Evolutionary conservation across 441 rosid species (phyloP), one percentile per base, ranked within the genome.

Genomic region (Croton laevigatus): DNA sequence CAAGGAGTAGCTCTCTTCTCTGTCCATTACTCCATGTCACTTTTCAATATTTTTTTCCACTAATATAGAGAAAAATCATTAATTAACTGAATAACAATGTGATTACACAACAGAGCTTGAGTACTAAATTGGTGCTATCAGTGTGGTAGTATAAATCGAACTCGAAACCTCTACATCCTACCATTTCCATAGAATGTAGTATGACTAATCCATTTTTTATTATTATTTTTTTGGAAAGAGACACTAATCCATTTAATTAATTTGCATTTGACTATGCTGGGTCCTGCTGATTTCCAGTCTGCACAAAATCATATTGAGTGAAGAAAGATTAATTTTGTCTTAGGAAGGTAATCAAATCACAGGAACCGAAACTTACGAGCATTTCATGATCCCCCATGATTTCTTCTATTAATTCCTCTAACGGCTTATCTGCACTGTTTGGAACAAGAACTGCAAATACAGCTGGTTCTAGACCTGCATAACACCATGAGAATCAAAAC

Each of bases 311-410:
- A 60, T 16, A 45, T 27, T 7, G 20, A 11, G 16, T 65, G 12
- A 20, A 46, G 42, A 58, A 14, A 52, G 40, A 20, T n/a, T n/a
- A 2, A 40, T 7, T 8, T 12, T 22, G 34, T 45, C 12, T 4
- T 32, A 53, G 68, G 57, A 68, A 38, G 23, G 36, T 53, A 49
- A 58, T 40, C 14, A 22, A 63, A n/a, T 66, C 23, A 64, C 58
- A 59, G 48, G 49, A 57, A 44, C 12, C 72, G 44, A 1, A 68
- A 67, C 89, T 88, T 72, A 91, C 97, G 89, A 94, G 55, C 85
- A 85, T 81, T 79, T 93, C 97, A 67, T 93, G 94, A 80, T 93
- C 98, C 16, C 91, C 98, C 89, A 89, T 85, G 69, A 94, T 85
- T 75, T 91, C 96, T 59, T 94, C 93, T 55, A 85, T 82, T 71